These are phyloP conservation scores for Triadica sebifera DNA, from an alignment of 345 rosid species.

Conservation along the genomic window DNA sequence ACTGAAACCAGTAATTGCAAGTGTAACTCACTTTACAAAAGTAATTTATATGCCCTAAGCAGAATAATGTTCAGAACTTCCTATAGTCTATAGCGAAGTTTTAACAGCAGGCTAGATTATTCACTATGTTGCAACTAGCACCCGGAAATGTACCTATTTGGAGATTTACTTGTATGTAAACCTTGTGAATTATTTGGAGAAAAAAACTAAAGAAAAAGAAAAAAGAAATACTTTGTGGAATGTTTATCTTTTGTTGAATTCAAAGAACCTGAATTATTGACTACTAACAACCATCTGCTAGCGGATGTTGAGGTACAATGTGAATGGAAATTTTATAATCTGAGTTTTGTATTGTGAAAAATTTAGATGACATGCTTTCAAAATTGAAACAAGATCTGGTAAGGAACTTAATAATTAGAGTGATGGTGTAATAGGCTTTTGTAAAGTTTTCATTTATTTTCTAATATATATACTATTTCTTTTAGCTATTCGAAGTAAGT, in stretches of 20 bases:
- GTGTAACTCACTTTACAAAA: conserved; percentile 22
- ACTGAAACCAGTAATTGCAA: conserved; percentile 31
- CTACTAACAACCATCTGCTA: too few relatives aligned
- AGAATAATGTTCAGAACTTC: conserved; percentile 25
- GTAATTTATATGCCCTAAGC: conserved; percentile 17
- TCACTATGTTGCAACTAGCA: not conserved
- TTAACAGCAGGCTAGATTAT: conserved; percentile 22
- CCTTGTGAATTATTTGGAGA: conserved; percentile 5
- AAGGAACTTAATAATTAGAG: too few relatives aligned
- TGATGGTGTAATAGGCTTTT: too few relatives aligned
- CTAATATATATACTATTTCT: too few relatives aligned
- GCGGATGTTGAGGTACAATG: too few relatives aligned
- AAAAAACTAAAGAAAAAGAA: not conserved
- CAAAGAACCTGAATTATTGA: too few relatives aligned
- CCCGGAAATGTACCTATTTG: conserved; percentile 23
- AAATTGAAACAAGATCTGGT: too few relatives aligned
- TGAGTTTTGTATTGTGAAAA: too few relatives aligned
- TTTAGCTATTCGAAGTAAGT: too few relatives aligned
- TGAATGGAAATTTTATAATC: too few relatives aligned
- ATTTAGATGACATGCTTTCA: too few relatives aligned
- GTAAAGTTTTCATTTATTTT: too few relatives aligned
- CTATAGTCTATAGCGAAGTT: conserved; percentile 18
- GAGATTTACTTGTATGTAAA: conserved; percentile 22
- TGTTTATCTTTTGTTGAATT: not conserved
- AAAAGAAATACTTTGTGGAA: not conserved